Evolutionary conservation across 768 basidiomycete genomes (phyloP), one percentile per base, ranked within the genome.

Genomic region (Rhodosporidiobolus odoratus): DNA sequence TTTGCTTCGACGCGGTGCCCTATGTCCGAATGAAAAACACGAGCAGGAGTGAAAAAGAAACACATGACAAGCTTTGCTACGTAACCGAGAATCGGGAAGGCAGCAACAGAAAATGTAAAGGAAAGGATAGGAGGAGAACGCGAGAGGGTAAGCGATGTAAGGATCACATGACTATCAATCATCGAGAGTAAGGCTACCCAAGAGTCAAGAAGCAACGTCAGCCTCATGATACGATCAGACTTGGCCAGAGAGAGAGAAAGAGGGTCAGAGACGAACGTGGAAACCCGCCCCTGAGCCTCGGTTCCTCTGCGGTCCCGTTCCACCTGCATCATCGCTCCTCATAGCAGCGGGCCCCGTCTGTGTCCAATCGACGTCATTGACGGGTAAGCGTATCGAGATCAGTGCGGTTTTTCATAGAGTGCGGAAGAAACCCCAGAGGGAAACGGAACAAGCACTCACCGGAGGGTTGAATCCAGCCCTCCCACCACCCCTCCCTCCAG

Each of bases 401-500:
- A 34, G 25, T 43, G 4, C 32, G 7, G 27, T 17, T 30, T 16
- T 48, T 40, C 30, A 16, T 19, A 0, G 43, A 37, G 21, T 15
- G 41, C 58, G 30, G 27, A 32, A 56, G 64, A 48, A 30, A 21
- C 41, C 32, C 13, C 32, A 38, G 38, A 50, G 60, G 19, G 19
- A 59, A 35, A 35, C 25, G 13, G 23, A 53, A 63, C 45, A 41
- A 50, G 1, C 19, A 62, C 72, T 48, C 35, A 75, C 77, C 27
- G 73, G 73, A 25, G 83, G 84, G 48, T 83, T 83, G 80, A 86
- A 82, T 27, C 80, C 83, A 21, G 82, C 83, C 30, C 79, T 77
- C 38, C 77, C 79, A 65, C 80, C 80, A 0, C 80, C 80, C 32
- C 77, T 78, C 38, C 73, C 79, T 45, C 76, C 81, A 41, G 79